Evolutionary conservation across 2,329 filamentous ascomycete genomes (phyloP).

Genomic region (Cytospora mali): DNA sequence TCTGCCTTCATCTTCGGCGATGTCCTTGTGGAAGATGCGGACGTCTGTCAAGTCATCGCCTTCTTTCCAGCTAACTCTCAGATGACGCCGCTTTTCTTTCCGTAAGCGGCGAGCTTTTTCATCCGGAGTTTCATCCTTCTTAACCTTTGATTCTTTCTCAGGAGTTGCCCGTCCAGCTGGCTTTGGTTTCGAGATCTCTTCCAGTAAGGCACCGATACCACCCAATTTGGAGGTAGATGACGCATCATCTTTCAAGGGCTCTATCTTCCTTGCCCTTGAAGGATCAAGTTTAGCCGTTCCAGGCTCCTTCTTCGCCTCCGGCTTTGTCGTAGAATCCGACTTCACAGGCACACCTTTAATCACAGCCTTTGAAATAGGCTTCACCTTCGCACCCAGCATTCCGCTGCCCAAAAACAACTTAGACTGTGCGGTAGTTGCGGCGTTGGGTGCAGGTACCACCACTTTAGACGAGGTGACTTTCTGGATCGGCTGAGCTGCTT

Average conservation of each 20-base stretch:
- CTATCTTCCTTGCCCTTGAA: constrained; percentile 32
- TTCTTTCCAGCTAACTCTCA: constrained; percentile 72
- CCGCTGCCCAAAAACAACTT: constrained; percentile 27
- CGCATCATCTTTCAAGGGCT: constrained; percentile 39
- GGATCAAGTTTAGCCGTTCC: constrained; percentile 35
- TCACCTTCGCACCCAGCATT: constrained; percentile 27
- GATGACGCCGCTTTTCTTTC: constrained; percentile 70
- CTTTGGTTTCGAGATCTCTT: constrained; percentile 54
- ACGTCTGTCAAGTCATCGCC: constrained; percentile 68
- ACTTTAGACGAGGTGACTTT: constrained; percentile 26
- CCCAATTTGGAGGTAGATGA: constrained; percentile 36
- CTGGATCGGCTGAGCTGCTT: constrained; percentile 21
- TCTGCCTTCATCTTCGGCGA: constrained; percentile 69
- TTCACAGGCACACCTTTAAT: constrained; percentile 36
- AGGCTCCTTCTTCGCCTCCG: constrained; percentile 38
- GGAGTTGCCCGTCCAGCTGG: constrained; percentile 25
- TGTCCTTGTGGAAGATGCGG: constrained; percentile 71
- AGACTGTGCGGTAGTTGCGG: constrained; percentile 12
- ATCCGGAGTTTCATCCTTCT: constrained; percentile 62
- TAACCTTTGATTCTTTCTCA: constrained; percentile 27
- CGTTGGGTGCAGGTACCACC: constrained; percentile 16
- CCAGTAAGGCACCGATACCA: constrained; percentile 54
- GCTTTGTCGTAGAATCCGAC: constrained; percentile 29
- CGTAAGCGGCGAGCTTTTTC: constrained; percentile 68
- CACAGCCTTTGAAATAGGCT: constrained; percentile 35